Evolutionary conservation across 306 rosid genomes (phyloP), one percentile per base, ranked within the genome.

Genomic region (Chamaecrista fasciculata): DNA sequence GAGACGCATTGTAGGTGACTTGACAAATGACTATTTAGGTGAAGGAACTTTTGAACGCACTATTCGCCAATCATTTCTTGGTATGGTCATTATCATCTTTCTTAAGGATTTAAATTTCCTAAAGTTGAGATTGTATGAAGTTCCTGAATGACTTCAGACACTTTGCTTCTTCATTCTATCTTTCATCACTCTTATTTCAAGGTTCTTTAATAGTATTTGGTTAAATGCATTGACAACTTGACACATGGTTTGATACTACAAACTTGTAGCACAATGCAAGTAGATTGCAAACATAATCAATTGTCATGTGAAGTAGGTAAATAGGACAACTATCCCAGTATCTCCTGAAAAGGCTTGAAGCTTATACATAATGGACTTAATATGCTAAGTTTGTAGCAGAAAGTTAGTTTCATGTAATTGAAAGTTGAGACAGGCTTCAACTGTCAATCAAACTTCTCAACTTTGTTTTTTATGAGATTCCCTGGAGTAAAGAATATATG

Each of bases 11-110:
- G 80, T 79, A 68, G 83, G 94, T 61, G 67, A 83, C 84, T 79
- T 93, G 43, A 79, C 80, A 53, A 71, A 79, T 21, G 67, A 53
- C 53, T 69, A 77, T 76, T 78, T 83, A 74, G 81, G 96, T 62
- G 98, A 93, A 90, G 86, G 87, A 48, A 78, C 86, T 76, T 86
- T 82, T 66, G 98, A 93, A 70, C 97, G 97, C 49, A 87, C 94
- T 40, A 85, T 93, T 77, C 91, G 92, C 62, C 88, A 82, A 70
- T 93, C 98, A 71, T 93, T 93, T 81, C 94, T 93, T 53, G 98
- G 98, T 93, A 82, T 53, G 58, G 52, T 79, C 46, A 61, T 11
- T 44, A 24, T 63, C 47, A 34, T 29, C 67, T n/a, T 63, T 70
- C 21, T n/a, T n/a, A n/a, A n/a, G n/a, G n/a, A n/a, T n/a, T n/a